Evolutionary conservation across 108 stramenopile species (phyloP).

Genomic region (Cyclostephanos tholiformis): DNA sequence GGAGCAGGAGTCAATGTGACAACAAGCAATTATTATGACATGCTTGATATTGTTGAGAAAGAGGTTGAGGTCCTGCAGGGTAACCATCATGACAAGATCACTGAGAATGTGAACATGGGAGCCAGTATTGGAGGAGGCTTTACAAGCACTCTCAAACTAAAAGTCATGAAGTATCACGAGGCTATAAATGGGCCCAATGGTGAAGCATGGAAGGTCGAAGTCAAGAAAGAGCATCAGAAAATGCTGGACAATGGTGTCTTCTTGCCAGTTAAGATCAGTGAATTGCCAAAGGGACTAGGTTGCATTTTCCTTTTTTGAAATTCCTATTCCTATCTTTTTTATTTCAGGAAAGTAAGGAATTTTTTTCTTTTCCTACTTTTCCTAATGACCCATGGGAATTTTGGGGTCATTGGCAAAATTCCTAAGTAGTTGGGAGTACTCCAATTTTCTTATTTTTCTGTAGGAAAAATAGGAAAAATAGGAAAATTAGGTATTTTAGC

Average conservation of each 20-base stretch:
- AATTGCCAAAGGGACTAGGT: constrained; percentile 41
- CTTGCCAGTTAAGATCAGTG: constrained; percentile 2
- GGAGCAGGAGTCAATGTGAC: not conserved
- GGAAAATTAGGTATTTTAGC: too few species aligned
- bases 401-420: too few species aligned
- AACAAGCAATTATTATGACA: not conserved
- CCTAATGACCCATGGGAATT: too few species aligned
- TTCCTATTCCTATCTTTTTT: too few species aligned
- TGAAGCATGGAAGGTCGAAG: constrained; percentile 40
- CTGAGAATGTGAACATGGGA: constrained; percentile 15
- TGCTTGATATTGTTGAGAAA: not conserved
- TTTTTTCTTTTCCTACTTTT: too few species aligned
- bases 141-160: constrained; percentile 34
- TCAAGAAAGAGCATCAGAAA: constrained; percentile 43
- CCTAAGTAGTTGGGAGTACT: too few species aligned
- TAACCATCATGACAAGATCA: not conserved
- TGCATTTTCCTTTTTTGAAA: too few species aligned
- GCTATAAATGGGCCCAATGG: constrained; percentile 38
- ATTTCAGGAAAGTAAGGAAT: too few species aligned
- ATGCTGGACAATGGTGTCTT: constrained; percentile 37
- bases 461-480: too few species aligned
- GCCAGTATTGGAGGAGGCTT: constrained; percentile 52
- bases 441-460: too few species aligned
- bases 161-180: constrained; percentile 48
- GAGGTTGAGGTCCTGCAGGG: not conserved